Conservation (phyloP, 805 yeast genomes). For the Lipomyces lipofer region DNA sequence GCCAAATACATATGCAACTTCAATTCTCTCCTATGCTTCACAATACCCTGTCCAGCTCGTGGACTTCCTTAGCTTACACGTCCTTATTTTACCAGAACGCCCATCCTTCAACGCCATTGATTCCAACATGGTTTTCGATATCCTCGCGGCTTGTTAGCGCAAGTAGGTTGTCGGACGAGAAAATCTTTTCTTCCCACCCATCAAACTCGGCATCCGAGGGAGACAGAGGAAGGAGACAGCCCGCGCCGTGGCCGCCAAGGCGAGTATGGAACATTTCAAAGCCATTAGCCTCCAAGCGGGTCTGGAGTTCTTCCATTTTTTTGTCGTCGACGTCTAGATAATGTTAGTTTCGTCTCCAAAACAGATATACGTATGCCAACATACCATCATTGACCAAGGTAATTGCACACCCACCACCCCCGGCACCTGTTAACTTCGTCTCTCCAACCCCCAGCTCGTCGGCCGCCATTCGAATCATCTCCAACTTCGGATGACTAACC, state of each 20-base stretch:
- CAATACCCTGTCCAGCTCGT: too few species aligned
- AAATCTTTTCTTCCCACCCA: constrained; percentile 27
- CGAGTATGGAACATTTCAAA: constrained; percentile 76
- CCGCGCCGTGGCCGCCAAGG: constrained; percentile 90
- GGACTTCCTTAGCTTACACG: not conserved
- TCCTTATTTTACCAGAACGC: constrained; percentile 53
- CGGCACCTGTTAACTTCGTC: constrained; percentile 96
- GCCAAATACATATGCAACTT: too few species aligned
- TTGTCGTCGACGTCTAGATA: constrained; percentile 36
- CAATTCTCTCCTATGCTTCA: too few species aligned
- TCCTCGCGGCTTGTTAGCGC: constrained; percentile 46
- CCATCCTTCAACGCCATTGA: constrained; percentile 51
- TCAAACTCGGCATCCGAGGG: constrained; percentile 23
- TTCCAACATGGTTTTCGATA: constrained; percentile 52
- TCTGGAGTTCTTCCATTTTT: constrained; percentile 40
- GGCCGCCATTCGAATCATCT: constrained; percentile 64
- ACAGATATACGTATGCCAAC: too few species aligned
- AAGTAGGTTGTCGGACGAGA: constrained; percentile 42
- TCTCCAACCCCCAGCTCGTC: constrained; percentile 70
- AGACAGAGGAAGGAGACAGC: constrained; percentile 42
- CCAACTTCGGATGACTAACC: constrained; percentile 91
- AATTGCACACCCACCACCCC: constrained; percentile 98
- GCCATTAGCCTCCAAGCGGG: constrained; percentile 48
- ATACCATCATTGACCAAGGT: constrained; percentile 61
- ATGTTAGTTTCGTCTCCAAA: too few species aligned